Base-by-base conservation (phyloP, 345 rosid genomes). In the Hibiscus syriacus region DNA sequence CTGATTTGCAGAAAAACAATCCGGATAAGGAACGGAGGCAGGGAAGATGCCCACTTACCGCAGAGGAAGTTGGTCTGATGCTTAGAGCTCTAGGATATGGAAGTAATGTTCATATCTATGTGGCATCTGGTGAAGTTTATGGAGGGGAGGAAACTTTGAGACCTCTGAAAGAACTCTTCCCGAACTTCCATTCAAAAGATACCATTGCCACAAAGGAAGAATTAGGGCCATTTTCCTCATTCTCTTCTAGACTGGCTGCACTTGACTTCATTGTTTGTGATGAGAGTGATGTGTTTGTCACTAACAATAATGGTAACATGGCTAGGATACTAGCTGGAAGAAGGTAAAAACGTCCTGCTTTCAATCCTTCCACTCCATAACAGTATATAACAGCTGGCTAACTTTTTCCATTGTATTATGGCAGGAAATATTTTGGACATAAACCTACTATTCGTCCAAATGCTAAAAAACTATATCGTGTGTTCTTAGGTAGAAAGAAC, bases 251-350 rank as follows among this genome's bases (percentile, higher is more conserved):
- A 41, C 92, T 92, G 98, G 99, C 99, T 77, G 99, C 99, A 0
- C 89, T 95, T 5, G 99, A 95, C 75, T 95, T 92, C 66, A 79
- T 85, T 41, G 99, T 94, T 60, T 91, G 98, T 52, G 98, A 91
- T 69, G 92, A 87, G 81, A 94, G 99, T 70, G 96, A 89, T 72
- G 97, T 94, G 2, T 89, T 94, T 66, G 98, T 91, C 52, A 89
- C 99, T 48, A 94, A 94, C 80, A 95, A 95, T 76, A 94, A 94
- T 46, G 99, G 98, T 56, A 94, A 94, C 78, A 91, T 94, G 99
- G 99, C 98, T 10, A 86, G 69, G 66, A 94, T 94, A 22, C 74
- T 94, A 78, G 97, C 97, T 16, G 99, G 99, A 61, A 76, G 97
- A 77, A 89, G 99, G 98, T 91, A 78, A 54, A 43, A 4, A 32